Conservation (phyloP, 441 rosid species). For the Codiaeum variegatum region DNA sequence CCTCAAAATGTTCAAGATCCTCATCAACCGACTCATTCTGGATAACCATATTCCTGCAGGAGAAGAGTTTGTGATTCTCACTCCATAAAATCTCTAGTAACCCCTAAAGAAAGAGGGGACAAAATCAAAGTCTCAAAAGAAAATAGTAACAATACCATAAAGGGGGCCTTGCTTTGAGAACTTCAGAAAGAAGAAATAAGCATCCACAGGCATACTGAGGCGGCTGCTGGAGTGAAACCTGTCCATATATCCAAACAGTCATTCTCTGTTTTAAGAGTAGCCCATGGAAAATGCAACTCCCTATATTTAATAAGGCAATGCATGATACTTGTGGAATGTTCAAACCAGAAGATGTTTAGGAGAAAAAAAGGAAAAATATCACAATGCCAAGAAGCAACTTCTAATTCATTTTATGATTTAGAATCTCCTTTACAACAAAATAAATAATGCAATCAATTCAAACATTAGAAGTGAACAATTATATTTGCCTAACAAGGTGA, state of each 20-base stretch:
- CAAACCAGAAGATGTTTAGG: background rate
- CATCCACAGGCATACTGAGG: slow-evolving; percentile 93
- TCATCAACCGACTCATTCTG: slow-evolving; percentile 17
- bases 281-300: slow-evolving; percentile 4
- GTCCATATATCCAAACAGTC: slow-evolving; percentile 23
- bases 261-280: background rate
- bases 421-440: background rate
- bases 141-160: slow-evolving; percentile 62
- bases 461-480: background rate
- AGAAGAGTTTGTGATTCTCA: slow-evolving; percentile 1
- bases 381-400: background rate
- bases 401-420: background rate
- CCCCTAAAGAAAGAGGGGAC: background rate
- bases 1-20: slow-evolving; percentile 35
- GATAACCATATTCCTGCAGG: slow-evolving; percentile 69
- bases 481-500: background rate
- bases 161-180: slow-evolving; percentile 82
- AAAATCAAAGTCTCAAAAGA: slow-evolving; percentile 4
- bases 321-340: background rate
- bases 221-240: slow-evolving; percentile 96
- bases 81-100: background rate
- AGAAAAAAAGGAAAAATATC: background rate
- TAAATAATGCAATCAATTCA: background rate
- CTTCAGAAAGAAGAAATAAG: slow-evolving; percentile 91
- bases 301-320: background rate